These are phyloP conservation scores for Termitomyces sp. DNA, from an alignment of 768 basidiomycete species.

Conservation along the genomic window DNA sequence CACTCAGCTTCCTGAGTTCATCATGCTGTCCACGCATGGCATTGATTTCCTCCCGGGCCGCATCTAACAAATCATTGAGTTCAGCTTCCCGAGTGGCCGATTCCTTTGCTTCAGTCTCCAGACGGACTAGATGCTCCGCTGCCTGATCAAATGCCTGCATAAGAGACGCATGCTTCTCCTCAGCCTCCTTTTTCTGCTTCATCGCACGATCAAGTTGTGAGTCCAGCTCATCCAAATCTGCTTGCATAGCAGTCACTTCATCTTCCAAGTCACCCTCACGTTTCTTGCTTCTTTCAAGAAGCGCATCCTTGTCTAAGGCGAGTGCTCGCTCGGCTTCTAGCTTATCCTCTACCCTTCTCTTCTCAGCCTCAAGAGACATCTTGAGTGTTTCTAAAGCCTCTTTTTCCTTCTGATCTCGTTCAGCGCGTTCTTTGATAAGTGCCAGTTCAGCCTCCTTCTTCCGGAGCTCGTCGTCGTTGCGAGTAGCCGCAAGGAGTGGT, in stretches of 20 bases:
- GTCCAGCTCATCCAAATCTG: conserved; percentile 79
- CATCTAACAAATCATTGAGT: conserved; percentile 49
- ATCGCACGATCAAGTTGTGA: conserved; percentile 81
- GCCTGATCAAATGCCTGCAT: conserved; percentile 77
- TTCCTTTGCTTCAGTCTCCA: conserved; percentile 72
- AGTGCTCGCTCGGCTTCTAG: conserved; percentile 80
- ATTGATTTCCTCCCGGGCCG: conserved; percentile 55
- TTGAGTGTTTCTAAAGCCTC: conserved; percentile 75
- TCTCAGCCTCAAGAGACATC: conserved; percentile 80
- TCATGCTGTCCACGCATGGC: conserved; percentile 53
- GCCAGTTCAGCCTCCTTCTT: conserved; percentile 82
- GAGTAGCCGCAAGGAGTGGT: conserved; percentile 86
- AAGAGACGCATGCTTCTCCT: conserved; percentile 71
- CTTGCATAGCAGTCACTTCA: conserved; percentile 72
- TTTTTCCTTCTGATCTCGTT: conserved; percentile 79
- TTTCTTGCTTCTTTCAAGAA: conserved; percentile 79
- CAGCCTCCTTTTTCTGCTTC: conserved; percentile 70
- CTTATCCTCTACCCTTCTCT: conserved; percentile 73
- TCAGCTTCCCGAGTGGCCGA: conserved; percentile 64
- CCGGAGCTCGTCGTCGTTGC: conserved; percentile 87
- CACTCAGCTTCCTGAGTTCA: conserved; percentile 56
- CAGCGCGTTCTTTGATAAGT: conserved; percentile 77
- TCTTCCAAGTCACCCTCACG: conserved; percentile 85
- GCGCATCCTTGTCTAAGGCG: conserved; percentile 74
- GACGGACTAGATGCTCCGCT: conserved; percentile 75